Percentiles rank a stretch among this genome's conserved stretches.
Conservation (phyloP, 768 basidiomycete species). For the Rhodotorula kratochvilovae region DNA sequence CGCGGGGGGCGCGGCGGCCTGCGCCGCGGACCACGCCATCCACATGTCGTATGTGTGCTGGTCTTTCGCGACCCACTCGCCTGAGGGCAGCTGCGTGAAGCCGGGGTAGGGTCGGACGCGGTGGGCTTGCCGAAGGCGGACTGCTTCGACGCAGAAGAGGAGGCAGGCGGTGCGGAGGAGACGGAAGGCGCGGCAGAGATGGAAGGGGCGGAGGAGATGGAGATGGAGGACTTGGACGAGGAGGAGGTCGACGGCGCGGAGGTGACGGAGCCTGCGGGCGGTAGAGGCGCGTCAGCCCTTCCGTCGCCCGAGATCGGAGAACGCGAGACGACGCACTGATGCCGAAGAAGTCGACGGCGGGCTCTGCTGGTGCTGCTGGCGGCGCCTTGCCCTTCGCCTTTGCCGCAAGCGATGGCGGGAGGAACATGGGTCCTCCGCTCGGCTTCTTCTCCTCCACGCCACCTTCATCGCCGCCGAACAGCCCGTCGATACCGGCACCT, state of each 20-base stretch:
- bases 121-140: conserved; percentile 52
- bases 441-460: background rate
- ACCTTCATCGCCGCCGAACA: background rate
- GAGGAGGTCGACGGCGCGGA: background rate
- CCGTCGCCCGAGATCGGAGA: too few relatives aligned
- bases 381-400: conserved; percentile 38
- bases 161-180: conserved; percentile 3
- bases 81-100: conserved; percentile 77
- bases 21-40: conserved; percentile 12
- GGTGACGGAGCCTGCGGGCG: conserved; percentile 9
- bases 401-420: conserved; percentile 24
- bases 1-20: background rate
- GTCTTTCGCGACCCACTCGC: conserved; percentile 72
- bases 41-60: conserved; percentile 46
- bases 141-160: background rate
- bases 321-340: conserved; percentile 32
- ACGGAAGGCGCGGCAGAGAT: conserved; percentile 11
- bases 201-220: background rate
- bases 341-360: conserved; percentile 43
- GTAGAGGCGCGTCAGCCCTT: background rate
- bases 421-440: conserved; percentile 33
- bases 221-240: background rate
- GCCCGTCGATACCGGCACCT: background rate
- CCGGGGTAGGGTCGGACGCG: conserved; percentile 74
- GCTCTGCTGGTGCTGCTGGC: conserved; percentile 1